These are phyloP conservation scores for Annona cherimola DNA, from an alignment of 164 flowering plant genomes.

Conservation along the genomic window DNA sequence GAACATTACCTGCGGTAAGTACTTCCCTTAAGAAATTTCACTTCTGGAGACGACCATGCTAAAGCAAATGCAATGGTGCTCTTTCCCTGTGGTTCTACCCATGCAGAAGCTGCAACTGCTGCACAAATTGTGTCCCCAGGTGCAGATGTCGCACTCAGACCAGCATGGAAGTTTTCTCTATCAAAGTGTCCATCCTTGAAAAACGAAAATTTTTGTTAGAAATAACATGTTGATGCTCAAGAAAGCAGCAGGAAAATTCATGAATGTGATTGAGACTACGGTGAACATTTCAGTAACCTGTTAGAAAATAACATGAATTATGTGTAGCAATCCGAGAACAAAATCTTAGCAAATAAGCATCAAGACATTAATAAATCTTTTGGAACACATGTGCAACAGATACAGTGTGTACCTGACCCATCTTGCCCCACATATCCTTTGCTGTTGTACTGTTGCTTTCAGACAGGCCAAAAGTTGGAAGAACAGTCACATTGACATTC, in stretches of 20 bases:
- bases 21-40: conserved; percentile 76
- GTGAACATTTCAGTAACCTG: no score
- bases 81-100: conserved; percentile 95
- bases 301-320: no score
- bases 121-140: conserved; percentile 82
- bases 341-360: not conserved
- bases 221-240: not conserved
- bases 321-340: not conserved
- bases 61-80: conserved; percentile 80
- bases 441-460: conserved; percentile 60
- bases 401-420: conserved; percentile 51
- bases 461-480: conserved; percentile 75
- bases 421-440: conserved; percentile 73
- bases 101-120: conserved; percentile 86
- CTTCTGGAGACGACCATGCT: conserved; percentile 87
- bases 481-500: conserved; percentile 80
- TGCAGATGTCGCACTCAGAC: conserved; percentile 66
- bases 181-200: conserved; percentile 84
- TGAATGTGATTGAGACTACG: no score
- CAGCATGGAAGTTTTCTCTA: conserved; percentile 50
- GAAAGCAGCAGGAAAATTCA: not conserved
- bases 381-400: not conserved
- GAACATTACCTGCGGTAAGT: conserved; percentile 59
- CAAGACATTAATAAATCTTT: not conserved
- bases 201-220: conserved; percentile 1